phyloP scores from a whole-genome alignment of 148 eudicot species.

The Persicaria maculosa region DNA sequence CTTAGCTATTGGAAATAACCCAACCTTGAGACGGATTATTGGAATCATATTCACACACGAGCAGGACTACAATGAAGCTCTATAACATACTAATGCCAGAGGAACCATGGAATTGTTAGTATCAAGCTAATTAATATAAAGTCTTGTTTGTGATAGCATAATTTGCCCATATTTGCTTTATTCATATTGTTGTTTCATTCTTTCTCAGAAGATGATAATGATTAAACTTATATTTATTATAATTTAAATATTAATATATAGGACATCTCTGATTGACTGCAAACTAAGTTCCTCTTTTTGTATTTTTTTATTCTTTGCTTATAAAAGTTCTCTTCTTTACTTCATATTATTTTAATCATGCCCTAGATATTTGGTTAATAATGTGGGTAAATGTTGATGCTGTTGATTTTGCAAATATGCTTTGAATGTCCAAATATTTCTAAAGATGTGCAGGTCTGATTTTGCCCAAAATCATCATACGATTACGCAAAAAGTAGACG shows the following conservation, averaged over 20 bases:
- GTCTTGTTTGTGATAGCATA: not conserved
- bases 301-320: too few species aligned
- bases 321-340: too few species aligned
- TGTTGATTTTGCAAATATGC: conserved; percentile 56
- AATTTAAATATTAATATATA: too few species aligned
- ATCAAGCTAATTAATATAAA: not conserved
- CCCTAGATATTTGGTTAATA: too few species aligned
- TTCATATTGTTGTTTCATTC: not conserved
- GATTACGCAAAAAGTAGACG: conserved; percentile 87
- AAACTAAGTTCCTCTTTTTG: too few species aligned
- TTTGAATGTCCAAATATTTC: conserved; percentile 85
- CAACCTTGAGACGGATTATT: conserved; percentile 67
- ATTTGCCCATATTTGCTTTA: too few species aligned
- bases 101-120: conserved; percentile 96
- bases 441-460: conserved; percentile 93
- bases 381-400: too few species aligned
- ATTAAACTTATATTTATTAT: too few species aligned
- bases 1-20: conserved; percentile 69
- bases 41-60: conserved; percentile 81
- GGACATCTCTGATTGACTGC: too few species aligned
- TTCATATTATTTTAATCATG: too few species aligned
- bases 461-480: conserved; percentile 89
- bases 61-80: conserved; percentile 80
- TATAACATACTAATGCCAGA: conserved; percentile 77
- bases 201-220: not conserved